Evolutionary conservation across 2,329 filamentous ascomycete species (phyloP), one percentile per base, ranked within the genome.

Genomic region (Fusarium nygamai): DNA sequence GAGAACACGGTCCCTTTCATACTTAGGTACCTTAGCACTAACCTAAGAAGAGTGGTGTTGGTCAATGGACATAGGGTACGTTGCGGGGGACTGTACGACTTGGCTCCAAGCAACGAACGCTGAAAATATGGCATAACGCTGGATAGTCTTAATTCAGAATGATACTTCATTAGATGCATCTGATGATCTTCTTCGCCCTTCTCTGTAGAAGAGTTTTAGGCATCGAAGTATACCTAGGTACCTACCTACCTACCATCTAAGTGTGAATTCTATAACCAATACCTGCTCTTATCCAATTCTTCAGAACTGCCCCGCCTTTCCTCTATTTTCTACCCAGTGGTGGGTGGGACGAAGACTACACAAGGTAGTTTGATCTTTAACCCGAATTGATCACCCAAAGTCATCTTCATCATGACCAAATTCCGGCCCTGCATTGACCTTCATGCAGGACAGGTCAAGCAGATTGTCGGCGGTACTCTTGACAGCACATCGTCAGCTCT

Each of bases 351-450:
- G 13, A 43, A 29, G 39, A 50, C 51, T 24, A 47, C 56, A 47
- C 47, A 29, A 29, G 20, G 20, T 22, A 56, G 54, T 58, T 72
- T 24, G 31, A n/a, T 61, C 67, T 66, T 65, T 34, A 27, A 54
- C 54, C 43, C 44, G 29, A 50, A 38, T 50, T 19, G 14, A 68
- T 57, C 39, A 67, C 33, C 9, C 53, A 53, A 43, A 41, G 46
- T 43, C 36, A 11, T 51, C 56, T 47, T 67, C 79, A 67, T 69
- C 36, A 98, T 99, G 96, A 98, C 96, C 6, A 91, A 92, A 77
- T 99, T 99, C 81, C 89, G 96, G 44, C 96, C 96, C 27, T 99
- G 96, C 81, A 98, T 99, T 83, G 96, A 99, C 85, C 90, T 99
- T 61, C 96, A 99, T 83, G 92, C 95, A n/a, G 96, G 96, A 20